These are phyloP conservation scores for Cladobotryum mycophilum DNA, from an alignment of 2,329 filamentous ascomycete species.

Conservation along the genomic window DNA sequence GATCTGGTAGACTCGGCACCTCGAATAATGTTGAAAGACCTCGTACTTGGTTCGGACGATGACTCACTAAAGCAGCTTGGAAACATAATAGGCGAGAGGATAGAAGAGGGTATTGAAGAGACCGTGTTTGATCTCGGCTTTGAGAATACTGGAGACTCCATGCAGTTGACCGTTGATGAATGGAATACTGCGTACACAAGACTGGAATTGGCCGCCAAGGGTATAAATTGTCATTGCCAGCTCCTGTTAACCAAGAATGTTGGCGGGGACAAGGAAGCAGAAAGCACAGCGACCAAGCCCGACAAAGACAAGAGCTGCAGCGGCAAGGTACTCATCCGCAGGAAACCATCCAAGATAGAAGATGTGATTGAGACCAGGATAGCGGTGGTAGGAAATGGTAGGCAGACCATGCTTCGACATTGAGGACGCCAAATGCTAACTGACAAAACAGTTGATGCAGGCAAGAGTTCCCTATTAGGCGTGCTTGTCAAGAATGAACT, in stretches of 20 bases:
- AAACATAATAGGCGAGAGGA: conserved; percentile 58
- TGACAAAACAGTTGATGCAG: conserved; percentile 66
- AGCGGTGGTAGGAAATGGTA: conserved; percentile 90
- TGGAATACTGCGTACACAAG: conserved; percentile 68
- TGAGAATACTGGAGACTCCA: conserved; percentile 81
- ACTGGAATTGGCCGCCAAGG: conserved; percentile 58
- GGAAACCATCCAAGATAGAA: conserved; percentile 66
- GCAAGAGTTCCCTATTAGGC: conserved; percentile 92
- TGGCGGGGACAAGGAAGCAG: conserved; percentile 67
- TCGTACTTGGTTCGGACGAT: conserved; percentile 61
- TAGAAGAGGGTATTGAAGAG: conserved; percentile 83
- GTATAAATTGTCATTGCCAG: conserved; percentile 66
- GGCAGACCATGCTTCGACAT: conserved; percentile 16
- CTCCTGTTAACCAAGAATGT: conserved; percentile 88
- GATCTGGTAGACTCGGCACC: conserved; percentile 68
- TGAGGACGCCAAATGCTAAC: neutral
- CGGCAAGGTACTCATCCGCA: conserved; percentile 82
- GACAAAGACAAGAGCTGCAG: conserved; percentile 67
- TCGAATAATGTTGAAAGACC: conserved; percentile 63
- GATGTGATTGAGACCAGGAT: conserved; percentile 93
- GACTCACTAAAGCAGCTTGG: conserved; percentile 57
- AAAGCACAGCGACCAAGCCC: conserved; percentile 43
- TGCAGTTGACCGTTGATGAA: conserved; percentile 66
- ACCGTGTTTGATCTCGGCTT: conserved; percentile 86
- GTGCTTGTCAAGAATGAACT: conserved; percentile 93